Evolutionary conservation across 371 early-diverging fungal genomes (phyloP).

Genomic region (Rhizopus sp.): DNA sequence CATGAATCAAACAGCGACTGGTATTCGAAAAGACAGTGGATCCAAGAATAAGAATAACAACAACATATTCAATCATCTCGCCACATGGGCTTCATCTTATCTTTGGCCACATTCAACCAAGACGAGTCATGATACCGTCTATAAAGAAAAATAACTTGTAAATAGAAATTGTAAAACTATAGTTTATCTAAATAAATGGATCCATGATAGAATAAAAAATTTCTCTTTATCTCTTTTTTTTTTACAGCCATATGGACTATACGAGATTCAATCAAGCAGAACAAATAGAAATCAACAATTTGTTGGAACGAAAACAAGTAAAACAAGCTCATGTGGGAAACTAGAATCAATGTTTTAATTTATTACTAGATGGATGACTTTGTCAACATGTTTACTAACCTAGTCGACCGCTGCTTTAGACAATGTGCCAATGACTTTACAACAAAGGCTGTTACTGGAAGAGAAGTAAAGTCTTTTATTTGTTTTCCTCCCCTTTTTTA

Average conservation of each 20-base stretch:
- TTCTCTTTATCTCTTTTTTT: neutral
- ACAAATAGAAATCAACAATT: slow-evolving; percentile 72
- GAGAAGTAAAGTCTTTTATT: slow-evolving; percentile 68
- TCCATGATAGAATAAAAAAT: slow-evolving; percentile 5
- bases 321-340: neutral
- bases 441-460: slow-evolving; percentile 77
- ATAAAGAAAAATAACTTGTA: neutral
- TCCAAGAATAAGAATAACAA: neutral
- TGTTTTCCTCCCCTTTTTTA: neutral
- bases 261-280: slow-evolving; percentile 68
- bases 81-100: slow-evolving; percentile 27
- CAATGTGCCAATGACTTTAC: slow-evolving; percentile 94
- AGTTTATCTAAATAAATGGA: neutral
- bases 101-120: slow-evolving; percentile 12
- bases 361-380: slow-evolving; percentile 80
- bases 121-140: neutral
- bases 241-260: slow-evolving; percentile 54
- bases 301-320: slow-evolving; percentile 88
- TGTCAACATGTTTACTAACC: slow-evolving; percentile 74
- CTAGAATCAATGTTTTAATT: neutral
- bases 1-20: slow-evolving; percentile 28
- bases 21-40: slow-evolving; percentile 16
- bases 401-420: slow-evolving; percentile 88
- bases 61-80: slow-evolving; percentile 17
- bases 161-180: neutral